Evolutionary conservation across 257 asterid species (phyloP), one percentile per base, ranked within the genome.

Genomic region (Lycium ferocissimum): DNA sequence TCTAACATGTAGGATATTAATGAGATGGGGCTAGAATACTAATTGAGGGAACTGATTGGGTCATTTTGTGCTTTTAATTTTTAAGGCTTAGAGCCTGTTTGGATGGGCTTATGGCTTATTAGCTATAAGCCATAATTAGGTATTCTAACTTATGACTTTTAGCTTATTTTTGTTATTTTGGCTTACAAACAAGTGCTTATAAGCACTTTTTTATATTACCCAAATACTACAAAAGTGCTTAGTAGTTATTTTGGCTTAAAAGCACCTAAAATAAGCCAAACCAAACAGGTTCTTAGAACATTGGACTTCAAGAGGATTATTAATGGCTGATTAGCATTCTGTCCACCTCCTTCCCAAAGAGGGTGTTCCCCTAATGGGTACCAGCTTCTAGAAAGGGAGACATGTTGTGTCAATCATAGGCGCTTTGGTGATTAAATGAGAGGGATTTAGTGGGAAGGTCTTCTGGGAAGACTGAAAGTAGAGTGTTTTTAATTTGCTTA

Each of bases 391-490:
- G 53, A 69, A 38, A 37, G 53, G 53, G 78, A 26, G 81, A 47
- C 9, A 4, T 20, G 40, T 47, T 73, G 81, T 73, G 81, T 47
- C 61, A 73, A 73, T 45, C 18, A 72, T 26, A 1, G n/a, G 57
- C 5, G 57, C 43, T 37, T 43, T 72, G 57, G 9, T 73, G 40
- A 73, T 73, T 47, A 11, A 14, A 47, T 73, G 61, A 20, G 61
- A 73, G 20, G 81, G 12, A 47, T 73, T n/a, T 47, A 7, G 61
- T 47, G 11, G 43, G 40, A 73, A 73, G n/a, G 11, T 20, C 81
- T 47, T 73, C 12, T 73, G 81, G 81, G 11, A 47, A 73, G 81
- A 45, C 79, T 43, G 57, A 12, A 47, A 73, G 61, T 73, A 47
- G 40, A 47, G 61, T 26, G 59, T 40, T 9, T 38, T 69, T 71